phyloP scores from a whole-genome alignment of 2,329 filamentous ascomycete genomes.

The Graphiopsis chlorocephala region DNA sequence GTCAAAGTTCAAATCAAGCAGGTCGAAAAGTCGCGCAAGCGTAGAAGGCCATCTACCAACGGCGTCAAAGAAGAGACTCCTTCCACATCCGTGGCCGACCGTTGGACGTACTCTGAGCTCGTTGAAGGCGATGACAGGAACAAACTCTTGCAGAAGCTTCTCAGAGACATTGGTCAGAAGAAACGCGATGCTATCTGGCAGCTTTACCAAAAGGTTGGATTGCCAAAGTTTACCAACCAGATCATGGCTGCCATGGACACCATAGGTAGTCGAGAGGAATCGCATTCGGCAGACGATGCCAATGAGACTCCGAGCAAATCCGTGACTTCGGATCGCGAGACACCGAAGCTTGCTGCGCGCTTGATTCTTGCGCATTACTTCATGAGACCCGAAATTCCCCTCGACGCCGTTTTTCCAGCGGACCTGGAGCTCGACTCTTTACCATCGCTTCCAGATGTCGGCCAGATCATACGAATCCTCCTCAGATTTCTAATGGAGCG shows the following conservation, averaged over 20 bases:
- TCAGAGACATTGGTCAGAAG: constrained; percentile 30
- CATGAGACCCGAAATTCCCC: not conserved
- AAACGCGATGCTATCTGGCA: constrained; percentile 17
- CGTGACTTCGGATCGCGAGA: not conserved
- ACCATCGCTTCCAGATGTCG: not conserved
- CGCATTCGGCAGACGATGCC: not conserved
- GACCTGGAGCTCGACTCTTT: not conserved
- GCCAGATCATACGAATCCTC: not conserved
- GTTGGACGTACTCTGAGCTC: constrained; percentile 38
- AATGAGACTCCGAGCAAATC: not conserved
- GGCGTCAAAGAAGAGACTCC: not conserved
- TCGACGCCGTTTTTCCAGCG: not conserved
- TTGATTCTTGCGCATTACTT: constrained; percentile 4
- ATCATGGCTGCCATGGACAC: not conserved
- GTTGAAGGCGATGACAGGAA: constrained; percentile 41
- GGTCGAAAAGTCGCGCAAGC: not conserved
- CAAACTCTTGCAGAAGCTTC: constrained; percentile 44
- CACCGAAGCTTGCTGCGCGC: constrained; percentile 1
- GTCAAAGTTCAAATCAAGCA: not conserved
- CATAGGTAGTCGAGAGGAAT: not conserved
- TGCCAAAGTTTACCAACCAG: not conserved
- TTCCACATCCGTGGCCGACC: constrained; percentile 25
- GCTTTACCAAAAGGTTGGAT: not conserved
- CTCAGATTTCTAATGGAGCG: not conserved
- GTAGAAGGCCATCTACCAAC: not conserved